A percentile compares a stretch with the other conserved stretches of the same genome.
Evolutionary conservation across 106 monocot species (phyloP).

Genomic region (Hemerocallis citrina): DNA sequence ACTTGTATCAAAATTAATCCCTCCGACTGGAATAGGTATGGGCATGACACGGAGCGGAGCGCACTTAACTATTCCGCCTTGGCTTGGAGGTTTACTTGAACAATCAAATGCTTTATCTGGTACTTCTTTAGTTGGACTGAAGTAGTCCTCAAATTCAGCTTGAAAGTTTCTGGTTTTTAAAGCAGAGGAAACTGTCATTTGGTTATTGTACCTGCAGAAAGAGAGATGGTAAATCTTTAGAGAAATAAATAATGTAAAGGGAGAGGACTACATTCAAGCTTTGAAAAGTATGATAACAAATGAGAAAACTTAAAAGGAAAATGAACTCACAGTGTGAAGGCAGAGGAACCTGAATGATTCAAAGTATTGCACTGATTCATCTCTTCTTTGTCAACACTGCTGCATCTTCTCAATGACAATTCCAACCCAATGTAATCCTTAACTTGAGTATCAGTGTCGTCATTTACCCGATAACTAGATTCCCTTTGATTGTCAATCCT

Average conservation of each 20-base stretch:
- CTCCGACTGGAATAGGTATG: conserved; percentile 23
- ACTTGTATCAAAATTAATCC: conserved; percentile 5
- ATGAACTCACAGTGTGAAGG: conserved; percentile 60
- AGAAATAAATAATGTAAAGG: no score
- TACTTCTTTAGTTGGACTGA: neutral
- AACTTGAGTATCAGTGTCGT: neutral
- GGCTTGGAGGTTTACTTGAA: neutral
- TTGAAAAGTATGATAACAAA: no score
- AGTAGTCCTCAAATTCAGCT: conserved; percentile 3
- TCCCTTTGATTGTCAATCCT: conserved; percentile 16
- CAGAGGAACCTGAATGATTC: conserved; percentile 68
- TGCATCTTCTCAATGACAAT: conserved; percentile 45
- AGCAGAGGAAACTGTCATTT: neutral
- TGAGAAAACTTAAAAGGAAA: neutral
- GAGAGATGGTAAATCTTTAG: neutral
- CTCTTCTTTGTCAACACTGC: conserved; percentile 14
- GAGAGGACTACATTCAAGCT: no score
- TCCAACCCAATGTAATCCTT: conserved; percentile 26
- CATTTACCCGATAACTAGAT: neutral
- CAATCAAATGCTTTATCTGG: neutral
- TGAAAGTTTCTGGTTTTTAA: neutral
- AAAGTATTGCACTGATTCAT: conserved; percentile 25
- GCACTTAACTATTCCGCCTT: conserved; percentile 19
- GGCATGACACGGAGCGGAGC: conserved; percentile 31
- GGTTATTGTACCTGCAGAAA: conserved; percentile 35